Evolutionary conservation across 148 eudicot species (phyloP).

Genomic region (Camellia lanceoleosa): DNA sequence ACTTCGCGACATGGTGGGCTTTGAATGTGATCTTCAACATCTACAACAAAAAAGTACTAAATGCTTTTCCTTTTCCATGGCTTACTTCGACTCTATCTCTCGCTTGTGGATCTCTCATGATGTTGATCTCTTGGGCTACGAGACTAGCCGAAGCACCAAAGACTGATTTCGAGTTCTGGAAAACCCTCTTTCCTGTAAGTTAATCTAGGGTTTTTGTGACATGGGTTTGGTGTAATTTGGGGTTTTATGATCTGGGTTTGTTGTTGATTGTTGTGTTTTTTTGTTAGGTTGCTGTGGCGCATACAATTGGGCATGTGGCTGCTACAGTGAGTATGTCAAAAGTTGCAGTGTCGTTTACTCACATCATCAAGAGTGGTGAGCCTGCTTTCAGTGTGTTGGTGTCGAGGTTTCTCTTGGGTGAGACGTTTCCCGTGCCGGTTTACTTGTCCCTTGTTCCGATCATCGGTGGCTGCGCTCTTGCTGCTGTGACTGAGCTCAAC

Average conservation of each 20-base stretch:
- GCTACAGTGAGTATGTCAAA: slow-evolving; percentile 99
- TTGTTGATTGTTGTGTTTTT: not conserved
- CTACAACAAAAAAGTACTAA: slow-evolving; percentile 89
- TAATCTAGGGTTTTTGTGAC: slow-evolving; percentile 14
- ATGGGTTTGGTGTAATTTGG: not conserved
- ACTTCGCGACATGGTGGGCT: slow-evolving; percentile 95
- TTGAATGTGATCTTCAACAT: slow-evolving; percentile 90
- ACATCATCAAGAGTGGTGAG: slow-evolving; percentile 93
- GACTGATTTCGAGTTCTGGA: slow-evolving; percentile 89
- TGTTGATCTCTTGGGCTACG: slow-evolving; percentile 82
- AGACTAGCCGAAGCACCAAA: slow-evolving; percentile 66
- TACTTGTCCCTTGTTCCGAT: slow-evolving; percentile 86
- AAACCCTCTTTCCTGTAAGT: slow-evolving; percentile 79
- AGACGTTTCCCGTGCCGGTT: slow-evolving; percentile 69
- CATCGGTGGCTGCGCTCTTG: slow-evolving; percentile 88
- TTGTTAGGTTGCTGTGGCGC: slow-evolving; percentile 90
- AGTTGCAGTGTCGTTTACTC: slow-evolving; percentile 96
- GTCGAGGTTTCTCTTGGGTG: slow-evolving; percentile 81
- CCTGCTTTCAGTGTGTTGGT: slow-evolving; percentile 97
- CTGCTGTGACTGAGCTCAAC: slow-evolving; percentile 93
- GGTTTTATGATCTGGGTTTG: slow-evolving; percentile 8
- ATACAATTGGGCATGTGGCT: slow-evolving; percentile 95
- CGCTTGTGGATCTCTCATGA: slow-evolving; percentile 85
- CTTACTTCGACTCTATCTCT: slow-evolving; percentile 86
- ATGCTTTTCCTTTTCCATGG: slow-evolving; percentile 92